phyloP scores from a whole-genome alignment of 805 yeast species.

The Kazachstania psychrophila region DNA sequence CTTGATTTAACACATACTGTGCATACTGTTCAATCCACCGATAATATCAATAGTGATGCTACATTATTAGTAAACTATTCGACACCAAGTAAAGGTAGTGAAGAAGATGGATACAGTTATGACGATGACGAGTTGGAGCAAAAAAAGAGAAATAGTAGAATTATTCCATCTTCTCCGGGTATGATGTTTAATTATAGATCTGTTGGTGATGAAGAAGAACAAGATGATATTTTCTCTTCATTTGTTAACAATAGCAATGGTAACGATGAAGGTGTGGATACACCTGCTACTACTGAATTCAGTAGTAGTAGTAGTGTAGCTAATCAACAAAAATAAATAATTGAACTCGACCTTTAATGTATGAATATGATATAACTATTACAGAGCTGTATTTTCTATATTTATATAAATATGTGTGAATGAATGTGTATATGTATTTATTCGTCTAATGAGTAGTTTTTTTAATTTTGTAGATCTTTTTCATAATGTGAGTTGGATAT shows the following conservation, averaged over 20 bases:
- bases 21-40: neutral
- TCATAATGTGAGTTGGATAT: too few relatives aligned
- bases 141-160: constrained; percentile 19
- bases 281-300: constrained; percentile 23
- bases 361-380: too few relatives aligned
- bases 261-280: constrained; percentile 10
- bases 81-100: constrained; percentile 3
- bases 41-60: constrained; percentile 4
- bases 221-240: constrained; percentile 19
- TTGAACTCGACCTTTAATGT: too few relatives aligned
- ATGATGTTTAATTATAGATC: constrained; percentile 22
- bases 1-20: too few relatives aligned
- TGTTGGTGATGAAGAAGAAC: constrained; percentile 7
- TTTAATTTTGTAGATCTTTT: too few relatives aligned
- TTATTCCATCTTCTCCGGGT: constrained; percentile 29
- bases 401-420: too few relatives aligned
- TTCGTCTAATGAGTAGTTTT: too few relatives aligned
- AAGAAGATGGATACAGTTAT: constrained; percentile 7
- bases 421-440: too few relatives aligned
- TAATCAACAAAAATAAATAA: neutral
- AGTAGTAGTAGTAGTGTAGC: constrained; percentile 7
- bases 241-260: constrained; percentile 11
- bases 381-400: too few relatives aligned
- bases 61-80: constrained; percentile 8
- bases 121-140: constrained; percentile 19